Conservation (phyloP, 208 protist species). For the Sergeia podlipaevii region DNA sequence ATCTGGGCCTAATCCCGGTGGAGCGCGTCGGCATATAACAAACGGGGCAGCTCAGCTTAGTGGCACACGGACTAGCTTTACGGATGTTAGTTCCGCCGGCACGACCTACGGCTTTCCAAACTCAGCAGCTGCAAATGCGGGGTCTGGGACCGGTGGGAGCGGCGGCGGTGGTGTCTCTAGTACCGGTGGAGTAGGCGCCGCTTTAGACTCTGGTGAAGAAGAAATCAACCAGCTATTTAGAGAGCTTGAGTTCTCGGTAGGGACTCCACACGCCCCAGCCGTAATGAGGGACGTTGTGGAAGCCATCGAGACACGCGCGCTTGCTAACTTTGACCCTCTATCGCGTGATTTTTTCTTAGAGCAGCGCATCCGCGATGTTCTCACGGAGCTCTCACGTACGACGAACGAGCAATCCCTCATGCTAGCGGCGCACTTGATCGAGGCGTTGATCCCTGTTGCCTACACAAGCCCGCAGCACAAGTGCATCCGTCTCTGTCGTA, state of each 20-base stretch:
- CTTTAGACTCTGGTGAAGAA: constrained; percentile 60
- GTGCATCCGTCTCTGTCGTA: constrained; percentile 81
- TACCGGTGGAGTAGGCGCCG: constrained; percentile 13
- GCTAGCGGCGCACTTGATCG: constrained; percentile 70
- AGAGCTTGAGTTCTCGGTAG: constrained; percentile 70
- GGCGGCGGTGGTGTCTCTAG: neutral
- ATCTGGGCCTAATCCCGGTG: too few relatives aligned
- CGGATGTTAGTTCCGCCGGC: constrained; percentile 23
- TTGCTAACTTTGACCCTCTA: constrained; percentile 73
- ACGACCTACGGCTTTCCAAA: constrained; percentile 16
- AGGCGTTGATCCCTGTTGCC: constrained; percentile 69
- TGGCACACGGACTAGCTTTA: constrained; percentile 51
- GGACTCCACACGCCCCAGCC: constrained; percentile 45
- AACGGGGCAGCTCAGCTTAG: constrained; percentile 17
- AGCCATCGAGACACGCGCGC: constrained; percentile 71
- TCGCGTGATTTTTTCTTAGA: constrained; percentile 80
- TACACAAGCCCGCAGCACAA: constrained; percentile 81
- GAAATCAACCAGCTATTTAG: constrained; percentile 75
- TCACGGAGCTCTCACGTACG: constrained; percentile 62
- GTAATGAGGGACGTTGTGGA: constrained; percentile 75
- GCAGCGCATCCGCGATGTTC: constrained; percentile 74
- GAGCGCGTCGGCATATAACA: too few relatives aligned
- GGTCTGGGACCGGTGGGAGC: too few relatives aligned
- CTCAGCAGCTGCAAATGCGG: neutral
- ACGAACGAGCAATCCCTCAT: constrained; percentile 44